phyloP scores from a whole-genome alignment of 2,329 filamentous ascomycete genomes.

The Pseudocercospora macadamiae region DNA sequence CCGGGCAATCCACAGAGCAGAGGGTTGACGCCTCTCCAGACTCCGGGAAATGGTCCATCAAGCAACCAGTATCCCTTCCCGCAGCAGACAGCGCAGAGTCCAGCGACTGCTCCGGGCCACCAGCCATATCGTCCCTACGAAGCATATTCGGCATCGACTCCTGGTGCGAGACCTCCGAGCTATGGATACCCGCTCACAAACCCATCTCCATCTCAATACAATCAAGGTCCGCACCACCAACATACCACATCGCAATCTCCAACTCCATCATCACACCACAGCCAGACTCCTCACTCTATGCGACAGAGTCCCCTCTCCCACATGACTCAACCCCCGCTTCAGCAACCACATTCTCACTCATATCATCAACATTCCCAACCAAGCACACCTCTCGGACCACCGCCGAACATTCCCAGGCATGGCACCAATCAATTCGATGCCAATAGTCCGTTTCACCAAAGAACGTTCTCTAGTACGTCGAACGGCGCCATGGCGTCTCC shows the following conservation, averaged over 20 bases:
- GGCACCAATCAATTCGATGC: conserved; percentile 32
- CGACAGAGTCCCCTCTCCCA: conserved; percentile 36
- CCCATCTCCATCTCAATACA: conserved; percentile 32
- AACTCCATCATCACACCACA: conserved; percentile 37
- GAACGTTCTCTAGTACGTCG: conserved; percentile 37
- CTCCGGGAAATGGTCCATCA: conserved; percentile 26
- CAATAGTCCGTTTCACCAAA: conserved; percentile 37
- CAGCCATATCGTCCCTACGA: conserved; percentile 28
- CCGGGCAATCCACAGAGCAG: conserved; percentile 26
- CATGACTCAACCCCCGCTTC: conserved; percentile 32
- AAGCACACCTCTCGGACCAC: conserved; percentile 54
- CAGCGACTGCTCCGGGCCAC: conserved; percentile 27
- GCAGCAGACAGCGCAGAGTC: conserved; percentile 33
- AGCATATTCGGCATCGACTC: conserved; percentile 30
- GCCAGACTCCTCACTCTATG: conserved; percentile 37
- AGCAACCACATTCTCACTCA: conserved; percentile 25
- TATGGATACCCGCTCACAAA: conserved; percentile 28
- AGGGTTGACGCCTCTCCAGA: conserved; percentile 36
- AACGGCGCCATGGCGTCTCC: conserved; percentile 35
- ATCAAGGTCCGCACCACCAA: conserved; percentile 16
- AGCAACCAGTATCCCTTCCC: conserved; percentile 31
- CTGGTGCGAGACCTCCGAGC: conserved; percentile 31
- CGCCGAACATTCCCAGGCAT: conserved; percentile 36
- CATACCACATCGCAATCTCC: conserved; percentile 35
- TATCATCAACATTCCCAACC: conserved; percentile 51